Base-by-base conservation (phyloP, 176 grass and related monocot species). In the Zoysia pacifica region DNA sequence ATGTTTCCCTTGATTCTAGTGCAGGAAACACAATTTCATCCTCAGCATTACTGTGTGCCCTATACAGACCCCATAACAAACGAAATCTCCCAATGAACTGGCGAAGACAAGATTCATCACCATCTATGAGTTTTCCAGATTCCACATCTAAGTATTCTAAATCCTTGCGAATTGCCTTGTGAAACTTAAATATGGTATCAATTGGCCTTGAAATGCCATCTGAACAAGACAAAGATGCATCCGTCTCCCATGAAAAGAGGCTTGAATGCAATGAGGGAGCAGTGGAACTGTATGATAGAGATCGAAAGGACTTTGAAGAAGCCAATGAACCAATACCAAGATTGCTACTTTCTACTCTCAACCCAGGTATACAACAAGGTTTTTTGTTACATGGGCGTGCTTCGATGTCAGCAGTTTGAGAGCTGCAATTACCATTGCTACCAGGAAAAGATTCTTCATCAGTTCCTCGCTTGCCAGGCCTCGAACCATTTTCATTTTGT, bases 11-110 rank as follows among this genome's bases (percentile, higher is more conserved):
- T 53, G 97, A 90, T 83, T 99, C 97, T 81, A 99, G 82, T 83
- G 97, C 97, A 28, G 97, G 97, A 79, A 99, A 99, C 35, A 99
- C 97, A 76, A 99, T 93, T 81, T 96, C 90, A 89, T 99, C 97
- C 76, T 99, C 97, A 79, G 97, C 93, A 82, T 99, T 99, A 79
- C 97, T 99, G 60, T 99, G 97, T 38, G 97, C 97, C 72, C 90
- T 90, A 78, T 99, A 93, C 20, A 99, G 84, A 60, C 90, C 93
- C 97, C 97, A 99, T 46, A 99, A 86, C 72, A 99, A 83, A 55
- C 93, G 90, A 84, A 99, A 99, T 84, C 93, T 89, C 65, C 97
- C 97, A 67, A 87, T 91, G 84, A 99, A 99, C 35, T 96, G 81
- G 72, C 86, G 83, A 82, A 99, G 88, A 62, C 83, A 87, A 56